Base-by-base conservation (phyloP, 75 land plant genomes). In the Larix kaempferi region DNA sequence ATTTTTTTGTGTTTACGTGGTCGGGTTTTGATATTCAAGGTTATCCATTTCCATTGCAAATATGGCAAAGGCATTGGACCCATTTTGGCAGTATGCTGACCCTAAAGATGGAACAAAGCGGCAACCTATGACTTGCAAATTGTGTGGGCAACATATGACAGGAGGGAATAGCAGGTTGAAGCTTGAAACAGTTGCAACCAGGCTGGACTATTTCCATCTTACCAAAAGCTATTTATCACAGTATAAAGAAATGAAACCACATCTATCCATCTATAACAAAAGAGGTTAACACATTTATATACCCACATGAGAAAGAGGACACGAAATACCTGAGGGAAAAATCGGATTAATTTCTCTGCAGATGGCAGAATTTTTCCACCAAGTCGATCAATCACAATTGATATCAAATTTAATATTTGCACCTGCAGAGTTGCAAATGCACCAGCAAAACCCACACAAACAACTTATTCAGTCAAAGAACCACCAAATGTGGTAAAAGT, bases 401-500 rank as follows among this genome's bases (percentile, higher is more conserved):
- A 93, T 37, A 98, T 89, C 72, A 93, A 85, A 81, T 93, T 93
- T 61, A 98, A 81, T 71, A 98, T 90, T 81, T 95, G 98, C 55
- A 98, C 92, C 99, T 98, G 88, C 74, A 84, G 19, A 62, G 21
- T 22, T 96, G 85, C 56, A 95, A 90, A 76, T 86, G 93, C 66
- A 87, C 94, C 49, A 84, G 15, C 79, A 84, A 83, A 86, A 62
- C 90, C 96, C 57, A 78, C 80, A 74, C 62, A 21, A 60, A 60
- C 23, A 60, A 60, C 62, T 60, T 60, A 21, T 60, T 60, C n/a
- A 60, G 21, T 21, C 62, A 21, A 5, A 49, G 10, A 49, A 10
- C 10, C 54, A 10, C 54, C 11, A 49, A 49, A 10, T 2, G 8
- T 49, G 2, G 54, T 49, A 49, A 49, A 10, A 49, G 54, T 49